Evolutionary conservation across 371 early-diverging fungal species (phyloP).

Genomic region (Phascolomyces articulosus): DNA sequence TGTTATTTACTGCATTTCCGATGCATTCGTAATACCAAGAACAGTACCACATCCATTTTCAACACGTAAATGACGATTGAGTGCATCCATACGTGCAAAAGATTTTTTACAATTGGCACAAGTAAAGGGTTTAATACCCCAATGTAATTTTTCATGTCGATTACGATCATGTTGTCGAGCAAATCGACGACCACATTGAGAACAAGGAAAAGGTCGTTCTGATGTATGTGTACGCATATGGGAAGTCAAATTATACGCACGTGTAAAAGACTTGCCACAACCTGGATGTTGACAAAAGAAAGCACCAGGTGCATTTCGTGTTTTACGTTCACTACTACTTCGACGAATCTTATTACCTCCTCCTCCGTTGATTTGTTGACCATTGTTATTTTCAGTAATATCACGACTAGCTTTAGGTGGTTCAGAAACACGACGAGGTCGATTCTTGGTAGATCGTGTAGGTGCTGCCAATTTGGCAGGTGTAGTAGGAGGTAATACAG

Average conservation of each 20-base stretch:
- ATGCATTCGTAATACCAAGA: background rate
- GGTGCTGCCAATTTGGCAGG: background rate
- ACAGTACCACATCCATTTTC: slow-evolving; percentile 58
- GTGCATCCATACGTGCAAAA: slow-evolving; percentile 70
- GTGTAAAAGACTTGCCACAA: slow-evolving; percentile 70
- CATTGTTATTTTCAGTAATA: background rate
- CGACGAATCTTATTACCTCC: slow-evolving; percentile 15
- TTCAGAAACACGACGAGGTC: slow-evolving; percentile 30
- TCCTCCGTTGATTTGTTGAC: too few relatives aligned
- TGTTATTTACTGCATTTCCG: background rate
- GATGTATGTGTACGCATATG: slow-evolving; percentile 70
- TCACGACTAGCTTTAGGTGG: slow-evolving; percentile 20
- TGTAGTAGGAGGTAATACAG: background rate
- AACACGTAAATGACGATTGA: slow-evolving; percentile 69
- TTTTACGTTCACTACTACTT: slow-evolving; percentile 19
- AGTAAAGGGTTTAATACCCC: slow-evolving; percentile 58
- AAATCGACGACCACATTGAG: slow-evolving; percentile 52
- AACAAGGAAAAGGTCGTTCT: slow-evolving; percentile 41
- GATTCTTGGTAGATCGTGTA: background rate
- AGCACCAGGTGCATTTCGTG: background rate
- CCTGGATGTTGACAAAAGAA: slow-evolving; percentile 42
- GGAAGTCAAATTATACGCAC: slow-evolving; percentile 73
- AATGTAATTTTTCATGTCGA: slow-evolving; percentile 61
- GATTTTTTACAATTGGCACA: slow-evolving; percentile 56
- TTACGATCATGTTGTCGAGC: slow-evolving; percentile 65